Base-by-base conservation (phyloP, 495 filamentous ascomycete genomes). In the Podospora tetraspora region DNA sequence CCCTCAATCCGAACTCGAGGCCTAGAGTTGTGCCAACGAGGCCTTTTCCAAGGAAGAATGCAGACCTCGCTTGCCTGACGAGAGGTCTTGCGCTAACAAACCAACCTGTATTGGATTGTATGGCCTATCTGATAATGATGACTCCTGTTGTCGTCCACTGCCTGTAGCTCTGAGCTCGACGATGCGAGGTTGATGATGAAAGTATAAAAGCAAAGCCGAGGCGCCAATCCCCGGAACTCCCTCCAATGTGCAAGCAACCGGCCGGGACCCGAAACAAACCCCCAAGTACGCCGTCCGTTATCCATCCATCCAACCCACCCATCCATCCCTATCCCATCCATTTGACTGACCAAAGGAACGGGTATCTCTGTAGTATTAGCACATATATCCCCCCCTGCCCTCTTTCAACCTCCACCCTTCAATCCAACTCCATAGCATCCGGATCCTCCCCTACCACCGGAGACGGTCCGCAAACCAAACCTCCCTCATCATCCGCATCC, bases 401-500 rank as follows among this genome's bases (percentile, higher is more conserved):
- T 6, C 21, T 66, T 52, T 12, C 34, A 16, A 16, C 13, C 34
- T 19, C 13, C 34, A 16, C n/a, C 2, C 8, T 24, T 81, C 73
- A 90, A 63, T 87, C 89, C 43, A 91, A 80, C 63, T 92, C 90
- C 90, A 92, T 92, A 59, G 88, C 89, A 81, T 92, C 89, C 10
- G 83, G 23, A 52, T 66, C 71, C 23, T 67, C 67, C 16, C 32
- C 34, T 29, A 62, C 25, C 21, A 23, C 57, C 52, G 57, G 24
- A 12, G 24, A 21, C 21, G 62, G 43, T 10, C 16, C 23, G 6
- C 21, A 19, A 1, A 29, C 21, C 11, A 24, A 21, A 34, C 37
- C n/a, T 3, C 43, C 62, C 30, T 64, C 62, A 11, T 30, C 62
- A 30, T 64, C 62, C 0, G 62, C 30, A 23, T 43, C 43, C 19